Evolutionary conservation across 1,139 yeast species (phyloP).

Genomic region (Debaryomyces robertsiae): DNA sequence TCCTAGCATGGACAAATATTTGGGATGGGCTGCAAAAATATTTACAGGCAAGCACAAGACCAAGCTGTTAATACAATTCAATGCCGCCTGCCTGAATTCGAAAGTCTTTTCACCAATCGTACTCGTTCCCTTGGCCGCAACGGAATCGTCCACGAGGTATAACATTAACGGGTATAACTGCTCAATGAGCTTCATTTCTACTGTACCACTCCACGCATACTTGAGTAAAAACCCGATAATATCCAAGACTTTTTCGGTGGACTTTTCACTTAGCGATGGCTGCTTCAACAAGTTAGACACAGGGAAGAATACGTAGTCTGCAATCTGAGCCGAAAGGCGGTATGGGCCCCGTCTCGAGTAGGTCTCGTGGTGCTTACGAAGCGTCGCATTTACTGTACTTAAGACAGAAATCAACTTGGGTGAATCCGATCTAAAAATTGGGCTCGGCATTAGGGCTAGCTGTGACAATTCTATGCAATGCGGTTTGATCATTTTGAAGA

Average conservation of each 20-base stretch:
- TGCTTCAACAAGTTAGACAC: constrained; percentile 37
- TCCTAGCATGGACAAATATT: constrained; percentile 31
- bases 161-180: constrained; percentile 40
- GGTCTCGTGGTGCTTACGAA: constrained; percentile 21
- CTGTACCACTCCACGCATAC: constrained; percentile 36
- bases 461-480: constrained; percentile 36
- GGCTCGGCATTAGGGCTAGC: constrained; percentile 20
- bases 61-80: constrained; percentile 22
- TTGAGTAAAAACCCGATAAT: constrained; percentile 33
- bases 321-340: constrained; percentile 33
- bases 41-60: constrained; percentile 22
- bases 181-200: constrained; percentile 30
- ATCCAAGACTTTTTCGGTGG: constrained; percentile 26
- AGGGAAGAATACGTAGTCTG: constrained; percentile 48
- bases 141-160: constrained; percentile 14
- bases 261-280: constrained; percentile 23
- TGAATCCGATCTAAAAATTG: constrained; percentile 18
- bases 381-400: constrained; percentile 11
- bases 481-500: constrained; percentile 37
- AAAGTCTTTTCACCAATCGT: constrained; percentile 12
- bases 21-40: constrained; percentile 23
- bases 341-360: constrained; percentile 21
- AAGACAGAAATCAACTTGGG: constrained; percentile 17
- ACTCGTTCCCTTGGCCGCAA: constrained; percentile 3
- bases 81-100: constrained; percentile 25